phyloP scores from a whole-genome alignment of 2,329 filamentous ascomycete genomes.

The Aspergillus uvarum region DNA sequence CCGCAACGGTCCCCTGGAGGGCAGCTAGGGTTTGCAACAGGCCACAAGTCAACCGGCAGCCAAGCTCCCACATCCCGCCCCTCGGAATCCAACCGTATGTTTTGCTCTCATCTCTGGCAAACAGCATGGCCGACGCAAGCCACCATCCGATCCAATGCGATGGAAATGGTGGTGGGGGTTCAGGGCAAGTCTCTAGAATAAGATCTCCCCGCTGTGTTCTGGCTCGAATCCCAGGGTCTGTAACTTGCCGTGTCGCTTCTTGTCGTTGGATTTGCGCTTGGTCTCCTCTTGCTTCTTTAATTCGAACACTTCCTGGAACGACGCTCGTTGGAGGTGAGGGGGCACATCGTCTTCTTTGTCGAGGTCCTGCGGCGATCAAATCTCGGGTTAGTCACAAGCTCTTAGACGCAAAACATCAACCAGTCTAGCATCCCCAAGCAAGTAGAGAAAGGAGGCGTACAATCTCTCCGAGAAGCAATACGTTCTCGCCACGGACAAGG shows the following conservation, averaged over 20 bases:
- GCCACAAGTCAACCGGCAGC: not conserved
- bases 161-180: constrained; percentile 5
- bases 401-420: not conserved
- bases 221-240: constrained; percentile 82
- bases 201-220: constrained; percentile 73
- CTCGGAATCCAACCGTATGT: not conserved
- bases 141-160: not conserved
- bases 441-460: constrained; percentile 34
- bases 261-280: constrained; percentile 70
- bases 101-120: not conserved
- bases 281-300: constrained; percentile 71
- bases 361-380: constrained; percentile 61
- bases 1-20: not conserved
- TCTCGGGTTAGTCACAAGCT: not conserved
- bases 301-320: constrained; percentile 68
- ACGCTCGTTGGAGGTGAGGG: constrained; percentile 63
- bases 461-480: constrained; percentile 92
- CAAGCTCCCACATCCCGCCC: not conserved
- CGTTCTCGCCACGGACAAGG: constrained; percentile 92
- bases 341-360: constrained; percentile 91
- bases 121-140: not conserved
- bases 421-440: not conserved
- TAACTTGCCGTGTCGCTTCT: constrained; percentile 68
- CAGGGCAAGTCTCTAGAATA: constrained; percentile 54
- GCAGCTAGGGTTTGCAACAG: not conserved